Base-by-base conservation (phyloP, 2,329 filamentous ascomycete genomes). In the Fusarium buharicum region DNA sequence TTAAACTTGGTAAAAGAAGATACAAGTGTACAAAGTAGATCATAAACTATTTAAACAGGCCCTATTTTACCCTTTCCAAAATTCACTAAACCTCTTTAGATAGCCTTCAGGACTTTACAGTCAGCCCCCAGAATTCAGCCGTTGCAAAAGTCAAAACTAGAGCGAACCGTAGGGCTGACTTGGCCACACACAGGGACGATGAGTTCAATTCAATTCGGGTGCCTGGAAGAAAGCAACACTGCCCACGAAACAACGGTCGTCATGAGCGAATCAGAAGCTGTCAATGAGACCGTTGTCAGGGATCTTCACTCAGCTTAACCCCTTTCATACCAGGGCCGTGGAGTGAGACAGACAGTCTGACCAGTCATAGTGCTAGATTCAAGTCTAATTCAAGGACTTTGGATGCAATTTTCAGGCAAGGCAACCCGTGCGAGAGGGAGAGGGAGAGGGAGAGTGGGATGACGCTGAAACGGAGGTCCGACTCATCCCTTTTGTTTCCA, bases 241-340 rank as follows among this genome's bases (percentile, higher is more conserved):
- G 62, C 64, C 69, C 71, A 66, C 70, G 67, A 45, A 68, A 73
- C 64, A 71, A 50, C 51, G 71, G 67, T 56, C 71, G 51, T 58
- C 74, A 75, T 67, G 68, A 72, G 68, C 70, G 67, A 72, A 72
- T 72, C 70, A 71, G 38, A 40, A 0, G 6, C 3, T n/a, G 9
- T 27, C 12, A 33, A 24, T 11, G 27, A 27, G 20, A 39, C 28
- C 54, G n/a, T 13, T 10, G 11, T 27, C 48, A 51, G 49, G 51
- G 68, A 64, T 68, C 48, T 41, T 37, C 50, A 14, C 24, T 11
- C 8, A 38, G 14, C 31, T 14, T 59, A 39, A 17, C 54, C 50
- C 45, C 17, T 46, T 59, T 55, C 33, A 62, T 51, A 45, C 36
- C 39, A 50, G 45, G 30, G 34, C 8, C 43, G 67, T 70, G 67